phyloP scores from a whole-genome alignment of 2,329 filamentous ascomycete species.

The Neofusicoccum laricinum region DNA sequence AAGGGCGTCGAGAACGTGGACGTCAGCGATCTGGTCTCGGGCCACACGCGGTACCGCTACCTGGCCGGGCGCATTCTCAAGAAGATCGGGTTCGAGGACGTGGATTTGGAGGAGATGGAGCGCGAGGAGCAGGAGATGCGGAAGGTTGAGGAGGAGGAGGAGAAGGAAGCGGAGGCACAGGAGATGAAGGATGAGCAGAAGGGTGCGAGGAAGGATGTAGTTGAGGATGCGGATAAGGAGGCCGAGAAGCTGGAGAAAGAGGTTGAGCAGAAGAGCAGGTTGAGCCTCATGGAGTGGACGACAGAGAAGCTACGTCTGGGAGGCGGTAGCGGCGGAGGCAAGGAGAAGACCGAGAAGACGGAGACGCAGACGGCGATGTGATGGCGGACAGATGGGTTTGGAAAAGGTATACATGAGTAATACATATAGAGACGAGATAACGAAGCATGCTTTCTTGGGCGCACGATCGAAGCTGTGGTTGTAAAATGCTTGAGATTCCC shows the following conservation, averaged over 20 bases:
- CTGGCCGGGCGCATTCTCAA: constrained; percentile 50
- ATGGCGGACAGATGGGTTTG: background rate
- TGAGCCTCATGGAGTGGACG: constrained; percentile 5
- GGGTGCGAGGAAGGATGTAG: constrained; percentile 25
- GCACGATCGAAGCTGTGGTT: too few relatives aligned
- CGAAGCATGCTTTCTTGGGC: background rate
- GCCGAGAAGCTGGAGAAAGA: constrained; percentile 10
- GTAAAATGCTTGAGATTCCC: too few relatives aligned
- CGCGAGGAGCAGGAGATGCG: constrained; percentile 38
- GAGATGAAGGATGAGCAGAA: constrained; percentile 38
- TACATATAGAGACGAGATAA: background rate
- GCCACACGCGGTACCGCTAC: constrained; percentile 51
- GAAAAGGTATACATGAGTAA: background rate
- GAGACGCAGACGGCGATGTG: constrained; percentile 6
- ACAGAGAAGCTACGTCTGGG: constrained; percentile 12
- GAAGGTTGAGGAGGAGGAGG: constrained; percentile 42
- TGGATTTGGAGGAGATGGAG: constrained; percentile 48
- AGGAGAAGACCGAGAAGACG: background rate
- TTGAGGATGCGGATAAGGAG: constrained; percentile 7
- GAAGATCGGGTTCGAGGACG: constrained; percentile 53
- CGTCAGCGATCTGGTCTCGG: constrained; percentile 49
- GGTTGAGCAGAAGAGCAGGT: constrained; percentile 6
- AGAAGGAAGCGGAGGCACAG: constrained; percentile 40
- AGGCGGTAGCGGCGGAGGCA: background rate
- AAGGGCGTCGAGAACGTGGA: constrained; percentile 63